Percentiles rank a stretch among this genome's conserved stretches.
Evolutionary conservation across 495 filamentous ascomycete species (phyloP).

Genomic region (Tuber brumale): DNA sequence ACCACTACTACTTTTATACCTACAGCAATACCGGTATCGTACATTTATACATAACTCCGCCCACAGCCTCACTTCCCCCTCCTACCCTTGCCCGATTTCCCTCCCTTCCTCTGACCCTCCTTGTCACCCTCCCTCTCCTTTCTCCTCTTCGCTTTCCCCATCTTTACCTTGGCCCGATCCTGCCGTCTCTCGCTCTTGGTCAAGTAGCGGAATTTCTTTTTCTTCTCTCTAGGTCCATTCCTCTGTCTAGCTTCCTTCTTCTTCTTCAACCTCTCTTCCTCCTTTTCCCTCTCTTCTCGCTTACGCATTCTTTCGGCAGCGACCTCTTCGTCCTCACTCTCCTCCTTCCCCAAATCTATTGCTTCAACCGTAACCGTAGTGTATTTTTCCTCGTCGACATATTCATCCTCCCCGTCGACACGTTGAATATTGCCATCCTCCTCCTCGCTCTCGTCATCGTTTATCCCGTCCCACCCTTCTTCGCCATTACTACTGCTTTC

Average conservation of each 20-base stretch:
- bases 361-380: slow-evolving; percentile 88
- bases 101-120: not conserved
- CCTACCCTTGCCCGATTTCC: not conserved
- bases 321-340: slow-evolving; percentile 24
- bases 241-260: slow-evolving; percentile 52
- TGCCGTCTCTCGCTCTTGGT: slow-evolving; percentile 53
- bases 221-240: slow-evolving; percentile 45
- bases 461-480: slow-evolving; percentile 35
- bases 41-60: not conserved
- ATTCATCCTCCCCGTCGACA: slow-evolving; percentile 79
- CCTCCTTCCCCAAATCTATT: slow-evolving; percentile 60
- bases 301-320: slow-evolving; percentile 45
- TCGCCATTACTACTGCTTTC: slow-evolving; percentile 32
- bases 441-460: slow-evolving; percentile 40
- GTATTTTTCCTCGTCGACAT: slow-evolving; percentile 88
- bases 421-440: slow-evolving; percentile 10
- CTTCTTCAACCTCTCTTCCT: slow-evolving; percentile 36
- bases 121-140: not conserved
- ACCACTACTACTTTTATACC: not conserved
- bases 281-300: slow-evolving; percentile 32
- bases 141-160: not conserved
- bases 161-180: slow-evolving; percentile 6
- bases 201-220: slow-evolving; percentile 70
- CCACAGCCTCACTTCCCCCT: not conserved
- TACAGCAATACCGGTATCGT: too few species aligned